Base-by-base conservation (phyloP, 1,284 basidiomycete species). In the Irpex sp. region DNA sequence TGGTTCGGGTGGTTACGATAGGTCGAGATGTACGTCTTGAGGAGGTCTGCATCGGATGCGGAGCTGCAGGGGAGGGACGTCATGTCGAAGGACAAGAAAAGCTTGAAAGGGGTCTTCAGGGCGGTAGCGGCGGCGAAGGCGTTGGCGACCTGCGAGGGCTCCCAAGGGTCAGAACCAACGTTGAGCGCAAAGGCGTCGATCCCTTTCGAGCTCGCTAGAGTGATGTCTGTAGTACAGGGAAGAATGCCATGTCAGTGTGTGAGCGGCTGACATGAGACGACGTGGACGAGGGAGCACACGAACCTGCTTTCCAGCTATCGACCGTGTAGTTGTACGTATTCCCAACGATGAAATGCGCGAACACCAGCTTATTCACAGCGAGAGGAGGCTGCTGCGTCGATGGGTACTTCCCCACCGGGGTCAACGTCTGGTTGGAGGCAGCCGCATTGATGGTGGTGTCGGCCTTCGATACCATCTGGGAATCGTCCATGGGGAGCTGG, bases 71-170 rank as follows among this genome's bases (percentile, higher is more conserved):
- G 74, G 34, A 82, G 58, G 3, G 74, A 78, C 36, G 76, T 77
- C 82, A 87, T 84, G 75, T 87, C 85, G 67, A 87, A 80, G 31
- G 82, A 83, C 59, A 87, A 69, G 78, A 86, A 86, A 40, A 87
- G 72, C 72, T 82, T 82, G 79, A 87, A 86, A 9, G 63, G 56
- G 3, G 69, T 65, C 6, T 61, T 64, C 37, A 62, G 59, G 6
- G 44, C 47, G 8, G 61, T 47, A 0, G 68, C 67, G n/a, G 64
- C 68, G 73, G 63, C 61, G 62, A 71, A 77, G 7, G 86, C 87
- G 67, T 84, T 79, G 3, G 74, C 74, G 36, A 87, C 75, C 44
- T 81, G 77, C 38, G 68, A 73, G 1, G 74, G 68, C 69, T 86
- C 78, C 83, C 85, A 87, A 15, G 65, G 63, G 68, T 86, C 83